Conservation (phyloP, 306 rosid species). For the Canavalia ensiformis region DNA sequence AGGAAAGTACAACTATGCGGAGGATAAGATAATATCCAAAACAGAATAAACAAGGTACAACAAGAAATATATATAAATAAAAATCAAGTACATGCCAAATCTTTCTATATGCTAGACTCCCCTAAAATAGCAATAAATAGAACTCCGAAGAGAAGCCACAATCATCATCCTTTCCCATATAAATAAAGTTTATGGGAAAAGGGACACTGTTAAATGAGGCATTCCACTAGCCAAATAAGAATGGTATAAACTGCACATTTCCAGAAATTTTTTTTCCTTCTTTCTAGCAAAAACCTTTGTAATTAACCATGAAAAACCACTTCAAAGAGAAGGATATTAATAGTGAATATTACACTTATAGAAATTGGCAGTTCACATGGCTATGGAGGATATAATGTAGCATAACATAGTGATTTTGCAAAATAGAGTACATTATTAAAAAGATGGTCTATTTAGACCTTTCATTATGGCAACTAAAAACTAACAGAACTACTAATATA, state of each 20-base stretch:
- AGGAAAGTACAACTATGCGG: conserved; percentile 2
- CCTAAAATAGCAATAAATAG: conserved; percentile 19
- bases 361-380: background rate
- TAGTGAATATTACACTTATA: background rate
- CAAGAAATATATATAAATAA: background rate
- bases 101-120: conserved; percentile 27
- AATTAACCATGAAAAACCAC: conserved; percentile 10
- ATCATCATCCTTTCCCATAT: background rate
- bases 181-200: background rate
- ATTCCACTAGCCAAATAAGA: background rate
- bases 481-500: background rate
- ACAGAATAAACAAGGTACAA: background rate
- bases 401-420: conserved; percentile 12
- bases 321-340: conserved; percentile 16
- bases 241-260: conserved; percentile 15
- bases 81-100: conserved; percentile 18
- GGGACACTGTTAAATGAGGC: background rate
- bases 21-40: conserved; percentile 15
- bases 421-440: background rate
- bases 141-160: background rate
- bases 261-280: background rate
- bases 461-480: conserved; percentile 3
- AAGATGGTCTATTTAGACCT: background rate
- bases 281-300: background rate
- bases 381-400: conserved; percentile 11